Percentiles rank a stretch among this genome's conserved stretches.
Conservation (phyloP, 2,329 filamentous ascomycete genomes). For the Trichophyton simii region DNA sequence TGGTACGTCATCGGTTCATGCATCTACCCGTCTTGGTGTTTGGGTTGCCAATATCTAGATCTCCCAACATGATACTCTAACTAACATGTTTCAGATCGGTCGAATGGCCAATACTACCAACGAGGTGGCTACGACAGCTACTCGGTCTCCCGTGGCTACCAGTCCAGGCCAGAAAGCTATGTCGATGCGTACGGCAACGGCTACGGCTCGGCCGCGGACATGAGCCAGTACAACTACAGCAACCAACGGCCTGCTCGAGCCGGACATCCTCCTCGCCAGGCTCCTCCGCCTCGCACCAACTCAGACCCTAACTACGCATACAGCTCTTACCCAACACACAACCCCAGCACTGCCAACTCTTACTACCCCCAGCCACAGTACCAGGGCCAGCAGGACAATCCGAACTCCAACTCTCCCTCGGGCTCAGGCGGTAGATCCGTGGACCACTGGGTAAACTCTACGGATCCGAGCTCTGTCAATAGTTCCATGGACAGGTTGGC, state of each 20-base stretch:
- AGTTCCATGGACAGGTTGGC: slow-evolving; percentile 70
- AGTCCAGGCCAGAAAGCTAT: slow-evolving; percentile 36
- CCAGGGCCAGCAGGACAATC: slow-evolving; percentile 75
- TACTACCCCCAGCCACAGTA: slow-evolving; percentile 16
- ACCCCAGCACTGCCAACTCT: slow-evolving; percentile 6
- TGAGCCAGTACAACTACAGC: slow-evolving; percentile 30
- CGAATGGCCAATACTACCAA: slow-evolving; percentile 21
- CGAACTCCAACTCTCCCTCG: slow-evolving; percentile 56
- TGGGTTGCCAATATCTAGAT: too few relatives aligned
- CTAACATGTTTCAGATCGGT: slow-evolving; percentile 16
- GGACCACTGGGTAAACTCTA: slow-evolving; percentile 67
- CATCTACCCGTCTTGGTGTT: background rate
- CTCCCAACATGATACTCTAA: background rate
- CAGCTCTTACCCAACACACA: slow-evolving; percentile 7
- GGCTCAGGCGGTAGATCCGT: slow-evolving; percentile 56
- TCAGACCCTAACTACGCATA: slow-evolving; percentile 21
- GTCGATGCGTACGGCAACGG: slow-evolving; percentile 26
- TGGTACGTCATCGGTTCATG: slow-evolving; percentile 20
- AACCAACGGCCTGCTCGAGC: slow-evolving; percentile 14
- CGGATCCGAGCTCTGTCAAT: slow-evolving; percentile 86
- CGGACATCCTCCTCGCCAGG: slow-evolving; percentile 17
- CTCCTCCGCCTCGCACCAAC: slow-evolving; percentile 21
- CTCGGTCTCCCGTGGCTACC: slow-evolving; percentile 23
- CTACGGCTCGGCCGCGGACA: background rate
- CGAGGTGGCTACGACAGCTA: slow-evolving; percentile 23